Conservation (phyloP, 257 asterid genomes). For the Cynanchum wilfordii region DNA sequence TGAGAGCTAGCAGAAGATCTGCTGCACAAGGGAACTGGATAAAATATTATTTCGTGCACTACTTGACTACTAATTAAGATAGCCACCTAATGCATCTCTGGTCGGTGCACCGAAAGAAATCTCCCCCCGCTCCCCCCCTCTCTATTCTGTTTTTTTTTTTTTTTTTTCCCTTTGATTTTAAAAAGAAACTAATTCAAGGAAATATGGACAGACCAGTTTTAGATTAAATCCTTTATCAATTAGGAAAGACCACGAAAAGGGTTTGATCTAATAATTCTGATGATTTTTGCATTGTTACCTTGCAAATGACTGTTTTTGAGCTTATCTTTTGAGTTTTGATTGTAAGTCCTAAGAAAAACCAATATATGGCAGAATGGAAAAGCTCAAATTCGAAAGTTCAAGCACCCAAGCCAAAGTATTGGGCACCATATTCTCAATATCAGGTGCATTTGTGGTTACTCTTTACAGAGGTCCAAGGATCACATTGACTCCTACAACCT, state of each 20-base stretch:
- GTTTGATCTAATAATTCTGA: no score
- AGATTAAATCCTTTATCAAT: no score
- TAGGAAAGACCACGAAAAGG: no score
- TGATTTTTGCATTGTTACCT: no score
- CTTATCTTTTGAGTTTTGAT: not conserved
- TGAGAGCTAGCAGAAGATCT: not conserved
- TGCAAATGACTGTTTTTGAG: not conserved
- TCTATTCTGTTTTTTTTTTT: no score
- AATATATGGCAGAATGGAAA: constrained; percentile 66
- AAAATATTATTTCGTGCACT: not conserved
- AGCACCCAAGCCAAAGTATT: constrained; percentile 63
- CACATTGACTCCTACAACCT: constrained; percentile 13
- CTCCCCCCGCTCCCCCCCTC: no score
- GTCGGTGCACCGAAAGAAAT: not conserved
- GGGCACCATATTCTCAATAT: constrained; percentile 69
- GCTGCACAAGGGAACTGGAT: not conserved
- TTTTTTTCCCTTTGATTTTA: no score
- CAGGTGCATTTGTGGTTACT: constrained; percentile 82
- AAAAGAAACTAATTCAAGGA: no score
- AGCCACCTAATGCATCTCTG: not conserved
- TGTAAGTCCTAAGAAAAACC: not conserved
- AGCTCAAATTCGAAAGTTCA: constrained; percentile 43
- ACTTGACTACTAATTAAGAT: not conserved
- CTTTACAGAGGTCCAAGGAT: constrained; percentile 73
- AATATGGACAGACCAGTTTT: no score